Base-by-base conservation (phyloP, 768 basidiomycete species). In the Auriscalpium microsporum region DNA sequence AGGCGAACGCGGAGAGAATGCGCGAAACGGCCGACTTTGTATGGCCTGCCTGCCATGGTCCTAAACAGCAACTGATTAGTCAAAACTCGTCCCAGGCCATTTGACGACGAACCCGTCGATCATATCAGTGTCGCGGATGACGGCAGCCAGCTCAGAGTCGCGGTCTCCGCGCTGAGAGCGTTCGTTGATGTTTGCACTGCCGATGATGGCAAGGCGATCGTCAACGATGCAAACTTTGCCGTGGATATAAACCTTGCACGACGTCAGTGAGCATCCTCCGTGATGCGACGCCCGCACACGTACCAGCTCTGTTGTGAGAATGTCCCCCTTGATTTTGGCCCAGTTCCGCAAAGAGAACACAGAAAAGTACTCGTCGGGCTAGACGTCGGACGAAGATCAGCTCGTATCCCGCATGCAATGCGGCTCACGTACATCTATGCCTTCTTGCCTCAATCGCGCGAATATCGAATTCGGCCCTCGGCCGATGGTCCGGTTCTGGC, bases 121-220 rank as follows among this genome's bases (percentile, higher is more conserved):
- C 89, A 99, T 87, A 64, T 99, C 95, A 3, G 95, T 98, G 64
- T 99, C 96, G 58, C 93, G 78, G 51, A 98, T 90, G 46, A 99
- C 83, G 38, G 90, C 84, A 3, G 93, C 92, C 36, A 98, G 69
- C 67, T 99, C 96, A 2, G 95, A 98, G 69, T 99, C 96, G 33
- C 96, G 85, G 68, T 99, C 95, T 21, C 96, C 96, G 33, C 92
- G 79, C 65, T 91, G 90, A 13, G 92, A 95, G 38, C 96, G 83
- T 67, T 99, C 96, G 66, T 99, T 98, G 74, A 99, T 93, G 68
- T 96, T 98, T 16, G 95, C 95, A 53, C 92, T 94, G 14, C 93
- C 93, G 60, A 96, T 96, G 65, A 96, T 93, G 35, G 82, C 93
- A 55, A 94, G 73, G 52, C 96, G 84, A 67, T 99, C 95, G 67